Evolutionary conservation across 306 rosid genomes (phyloP), one percentile per base, ranked within the genome.

Genomic region (Inga oerstediana): DNA sequence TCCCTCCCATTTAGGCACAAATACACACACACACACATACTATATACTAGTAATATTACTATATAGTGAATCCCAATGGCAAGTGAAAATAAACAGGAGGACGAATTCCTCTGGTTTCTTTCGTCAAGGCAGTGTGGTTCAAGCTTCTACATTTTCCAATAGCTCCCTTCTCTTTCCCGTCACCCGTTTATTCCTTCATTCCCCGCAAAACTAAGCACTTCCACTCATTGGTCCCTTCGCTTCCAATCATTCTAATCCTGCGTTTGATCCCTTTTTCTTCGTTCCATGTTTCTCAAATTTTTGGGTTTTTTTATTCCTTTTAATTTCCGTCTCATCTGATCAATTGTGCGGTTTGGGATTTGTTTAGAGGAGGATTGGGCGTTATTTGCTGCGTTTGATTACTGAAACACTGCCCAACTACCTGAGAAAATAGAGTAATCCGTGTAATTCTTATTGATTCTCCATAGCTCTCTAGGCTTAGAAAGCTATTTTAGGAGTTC

Each of bases 121-220:
- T 62, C 17, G 17, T 62, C 13, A 68, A 77, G 70, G 59, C 84
- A 48, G 32, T 75, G 84, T 65, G 79, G 65, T 85, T 86, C 61
- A 83, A 87, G 75, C 82, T 48, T 76, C 82, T 64, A 34, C 41
- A 35, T 35, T 24, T 14, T 37, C 69, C 69, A n/a, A 11, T 1
- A 24, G 76, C 64, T 62, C 56, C 79, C 72, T 85, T 69, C 24
- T 12, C 52, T 75, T 81, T 75, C 83, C 79, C 79, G 85, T 86
- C 85, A 77, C 85, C 84, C 86, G 58, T 84, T 48, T 72, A 72
- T 91, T 89, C 88, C 88, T 90, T 88, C 76, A 43, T 83, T 85
- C 87, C n/a, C 84, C 65, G 68, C 82, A 71, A 71, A 72, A 83
- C 85, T 86, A 81, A 79, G 73, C 77, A 71, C 61, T 85, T 56